phyloP scores from a whole-genome alignment of 495 filamentous ascomycete species.

The Daldinia grandis region DNA sequence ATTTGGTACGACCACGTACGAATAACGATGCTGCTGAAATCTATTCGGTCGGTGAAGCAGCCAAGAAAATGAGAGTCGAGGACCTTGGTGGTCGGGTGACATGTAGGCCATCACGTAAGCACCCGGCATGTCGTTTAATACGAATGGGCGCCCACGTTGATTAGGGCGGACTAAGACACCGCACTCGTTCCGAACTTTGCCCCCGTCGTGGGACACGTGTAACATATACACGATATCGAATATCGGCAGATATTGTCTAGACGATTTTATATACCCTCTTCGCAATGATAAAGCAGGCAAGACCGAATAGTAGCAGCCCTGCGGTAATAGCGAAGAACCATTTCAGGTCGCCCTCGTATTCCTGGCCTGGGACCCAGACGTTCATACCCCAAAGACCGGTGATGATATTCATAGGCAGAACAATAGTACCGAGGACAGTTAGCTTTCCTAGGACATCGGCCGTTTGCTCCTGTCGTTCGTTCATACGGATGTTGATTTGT shows the following conservation, averaged over 20 bases:
- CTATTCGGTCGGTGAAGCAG: neutral
- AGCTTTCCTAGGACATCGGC: constrained; percentile 93
- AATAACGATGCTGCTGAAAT: neutral
- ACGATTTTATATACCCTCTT: constrained; percentile 73
- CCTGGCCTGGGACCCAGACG: constrained; percentile 91
- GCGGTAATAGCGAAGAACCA: constrained; percentile 76
- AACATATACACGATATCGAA: neutral
- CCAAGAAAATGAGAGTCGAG: constrained; percentile 26
- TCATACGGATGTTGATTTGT: constrained; percentile 92
- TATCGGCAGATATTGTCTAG: constrained; percentile 28
- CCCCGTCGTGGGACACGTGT: neutral
- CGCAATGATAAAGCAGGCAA: constrained; percentile 80
- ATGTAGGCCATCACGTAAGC: neutral
- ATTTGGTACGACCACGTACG: neutral
- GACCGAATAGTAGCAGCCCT: constrained; percentile 78
- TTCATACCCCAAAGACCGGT: constrained; percentile 99
- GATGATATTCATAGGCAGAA: constrained; percentile 97
- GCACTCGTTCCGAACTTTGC: neutral
- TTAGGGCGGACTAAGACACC: neutral
- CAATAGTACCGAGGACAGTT: constrained; percentile 95
- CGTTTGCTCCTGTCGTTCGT: constrained; percentile 95
- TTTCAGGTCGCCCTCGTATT: constrained; percentile 60
- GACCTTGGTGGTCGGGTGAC: constrained; percentile 28
- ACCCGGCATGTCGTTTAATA: neutral
- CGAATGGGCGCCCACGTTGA: neutral